phyloP scores from a whole-genome alignment of 306 rosid genomes.

The Lathyrus oleraceus region DNA sequence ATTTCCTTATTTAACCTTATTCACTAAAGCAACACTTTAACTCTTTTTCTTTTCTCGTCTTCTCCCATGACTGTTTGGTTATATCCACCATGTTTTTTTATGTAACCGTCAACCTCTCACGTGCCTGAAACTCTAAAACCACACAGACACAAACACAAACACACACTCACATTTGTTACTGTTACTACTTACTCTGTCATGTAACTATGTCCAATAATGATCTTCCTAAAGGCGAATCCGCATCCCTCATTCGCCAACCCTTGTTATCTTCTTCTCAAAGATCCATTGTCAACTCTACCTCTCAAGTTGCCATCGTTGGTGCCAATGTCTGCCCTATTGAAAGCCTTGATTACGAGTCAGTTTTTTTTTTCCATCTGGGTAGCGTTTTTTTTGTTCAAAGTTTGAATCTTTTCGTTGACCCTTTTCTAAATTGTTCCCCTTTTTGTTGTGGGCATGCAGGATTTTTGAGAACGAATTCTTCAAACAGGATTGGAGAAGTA shows the following conservation, averaged over 20 bases:
- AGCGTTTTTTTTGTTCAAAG: background rate
- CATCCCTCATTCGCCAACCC: conserved; percentile 50
- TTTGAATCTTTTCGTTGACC: background rate
- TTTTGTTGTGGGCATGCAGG: conserved; percentile 44
- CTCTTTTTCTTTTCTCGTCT: background rate
- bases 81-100: background rate
- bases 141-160: background rate
- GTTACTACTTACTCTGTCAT: conserved; percentile 3
- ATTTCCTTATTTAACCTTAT: conserved; percentile 17
- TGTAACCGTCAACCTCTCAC: background rate
- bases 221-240: conserved; percentile 38
- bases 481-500: conserved; percentile 94
- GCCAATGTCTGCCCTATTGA: conserved; percentile 88
- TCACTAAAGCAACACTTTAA: background rate
- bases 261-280: conserved; percentile 52
- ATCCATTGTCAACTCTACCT: conserved; percentile 53
- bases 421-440: background rate
- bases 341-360: conserved; percentile 94
- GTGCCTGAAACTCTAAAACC: background rate
- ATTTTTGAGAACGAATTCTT: conserved; percentile 80
- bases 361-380: conserved; percentile 12
- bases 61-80: background rate
- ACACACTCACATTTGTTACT: background rate
- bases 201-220: conserved; percentile 37
- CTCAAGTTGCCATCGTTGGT: conserved; percentile 95